These are phyloP conservation scores for Colletotrichum caudatum DNA, from an alignment of 2,329 filamentous ascomycete genomes.

Conservation along the genomic window DNA sequence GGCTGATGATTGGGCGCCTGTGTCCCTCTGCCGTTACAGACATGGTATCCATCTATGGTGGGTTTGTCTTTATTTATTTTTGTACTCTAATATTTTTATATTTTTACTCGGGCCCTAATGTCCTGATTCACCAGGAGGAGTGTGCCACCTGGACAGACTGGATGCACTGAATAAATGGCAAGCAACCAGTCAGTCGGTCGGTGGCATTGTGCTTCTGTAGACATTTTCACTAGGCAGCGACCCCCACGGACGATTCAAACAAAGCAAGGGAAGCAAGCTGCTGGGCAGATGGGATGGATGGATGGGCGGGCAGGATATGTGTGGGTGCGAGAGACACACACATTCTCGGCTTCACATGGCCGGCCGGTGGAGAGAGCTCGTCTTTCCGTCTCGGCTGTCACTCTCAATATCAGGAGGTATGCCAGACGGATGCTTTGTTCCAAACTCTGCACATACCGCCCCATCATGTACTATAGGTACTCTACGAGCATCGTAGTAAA, in stretches of 20 bases:
- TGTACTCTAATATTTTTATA: too few species aligned
- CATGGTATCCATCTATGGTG: neutral
- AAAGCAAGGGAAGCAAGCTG: neutral
- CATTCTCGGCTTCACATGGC: slow-evolving; percentile 12
- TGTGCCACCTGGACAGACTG: neutral
- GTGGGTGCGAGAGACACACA: neutral
- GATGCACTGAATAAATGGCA: neutral
- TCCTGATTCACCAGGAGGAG: neutral
- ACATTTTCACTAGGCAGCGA: neutral
- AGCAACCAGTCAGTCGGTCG: neutral
- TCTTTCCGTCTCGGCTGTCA: neutral
- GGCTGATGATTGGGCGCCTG: slow-evolving; percentile 9
- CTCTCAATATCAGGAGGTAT: neutral
- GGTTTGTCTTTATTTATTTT: too few species aligned
- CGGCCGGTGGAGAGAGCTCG: neutral
- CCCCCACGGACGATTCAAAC: neutral
- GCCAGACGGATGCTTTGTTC: neutral
- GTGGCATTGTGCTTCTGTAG: neutral
- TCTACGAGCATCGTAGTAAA: too few species aligned
- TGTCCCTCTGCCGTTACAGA: neutral
- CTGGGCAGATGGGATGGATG: slow-evolving; percentile 22
- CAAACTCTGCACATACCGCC: neutral
- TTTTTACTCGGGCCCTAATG: neutral
- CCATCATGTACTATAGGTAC: neutral
- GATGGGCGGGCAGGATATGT: slow-evolving; percentile 17